A percentile compares a stretch with the other conserved stretches of the same genome.
Evolutionary conservation across 2,329 filamentous ascomycete species (phyloP).

Genomic region (Neonectria faginata): DNA sequence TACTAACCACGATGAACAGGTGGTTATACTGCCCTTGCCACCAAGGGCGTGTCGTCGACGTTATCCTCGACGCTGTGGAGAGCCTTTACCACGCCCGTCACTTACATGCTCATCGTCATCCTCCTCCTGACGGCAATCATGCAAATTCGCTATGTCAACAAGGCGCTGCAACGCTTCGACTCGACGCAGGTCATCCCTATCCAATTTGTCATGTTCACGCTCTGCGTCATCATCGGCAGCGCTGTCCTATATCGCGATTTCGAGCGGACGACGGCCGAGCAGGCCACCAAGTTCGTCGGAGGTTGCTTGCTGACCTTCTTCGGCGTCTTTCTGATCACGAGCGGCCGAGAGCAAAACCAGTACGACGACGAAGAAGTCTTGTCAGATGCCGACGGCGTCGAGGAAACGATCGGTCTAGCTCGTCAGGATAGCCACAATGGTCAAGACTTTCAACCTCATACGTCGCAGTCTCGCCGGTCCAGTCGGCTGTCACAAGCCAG

Average conservation of each 20-base stretch:
- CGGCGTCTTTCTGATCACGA: constrained; percentile 97
- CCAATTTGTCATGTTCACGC: constrained; percentile 95
- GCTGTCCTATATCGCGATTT: constrained; percentile 96
- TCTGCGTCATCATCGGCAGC: constrained; percentile 94
- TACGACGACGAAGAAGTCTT: constrained; percentile 64
- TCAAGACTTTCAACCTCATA: constrained; percentile 40
- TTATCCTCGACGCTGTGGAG: constrained; percentile 90
- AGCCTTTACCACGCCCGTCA: constrained; percentile 90
- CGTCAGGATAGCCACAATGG: constrained; percentile 58
- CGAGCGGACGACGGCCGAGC: constrained; percentile 79
- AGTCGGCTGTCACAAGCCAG: constrained; percentile 61
- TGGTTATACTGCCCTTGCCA: constrained; percentile 95
- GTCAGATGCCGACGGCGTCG: constrained; percentile 68
- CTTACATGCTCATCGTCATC: constrained; percentile 84
- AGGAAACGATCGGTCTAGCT: constrained; percentile 71
- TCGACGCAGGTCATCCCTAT: constrained; percentile 98
- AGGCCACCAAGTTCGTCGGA: constrained; percentile 86
- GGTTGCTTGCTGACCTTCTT: constrained; percentile 94
- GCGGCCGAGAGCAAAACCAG: constrained; percentile 73
- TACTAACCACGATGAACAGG: constrained; percentile 61
- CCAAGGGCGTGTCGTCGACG: constrained; percentile 95
- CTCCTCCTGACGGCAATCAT: constrained; percentile 88
- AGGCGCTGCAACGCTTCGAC: constrained; percentile 87
- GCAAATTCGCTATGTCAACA: constrained; percentile 98
- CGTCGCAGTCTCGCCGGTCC: constrained; percentile 58